Conservation (phyloP, 495 filamentous ascomycete species). For the Xylaria cubensis region DNA sequence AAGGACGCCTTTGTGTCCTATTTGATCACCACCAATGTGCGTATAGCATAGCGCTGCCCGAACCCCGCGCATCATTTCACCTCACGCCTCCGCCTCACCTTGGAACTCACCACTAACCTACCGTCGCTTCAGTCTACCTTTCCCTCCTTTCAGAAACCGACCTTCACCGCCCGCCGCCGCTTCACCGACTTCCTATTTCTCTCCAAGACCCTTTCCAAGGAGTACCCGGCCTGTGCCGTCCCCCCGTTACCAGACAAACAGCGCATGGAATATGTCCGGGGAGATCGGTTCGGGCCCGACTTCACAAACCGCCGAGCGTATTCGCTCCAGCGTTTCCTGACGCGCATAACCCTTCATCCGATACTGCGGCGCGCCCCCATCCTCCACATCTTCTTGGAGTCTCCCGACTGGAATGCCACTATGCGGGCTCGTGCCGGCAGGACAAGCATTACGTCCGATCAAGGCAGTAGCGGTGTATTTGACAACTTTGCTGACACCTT, state of each 20-base stretch:
- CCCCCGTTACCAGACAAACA: slow-evolving; percentile 97
- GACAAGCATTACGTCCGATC: slow-evolving; percentile 56
- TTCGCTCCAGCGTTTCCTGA: slow-evolving; percentile 90
- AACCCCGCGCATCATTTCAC: background rate
- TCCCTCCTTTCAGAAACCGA: slow-evolving; percentile 82
- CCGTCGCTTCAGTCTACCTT: slow-evolving; percentile 80
- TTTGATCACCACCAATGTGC: slow-evolving; percentile 85
- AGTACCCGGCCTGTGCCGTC: slow-evolving; percentile 90
- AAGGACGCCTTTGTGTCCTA: slow-evolving; percentile 98
- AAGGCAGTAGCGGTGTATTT: slow-evolving; percentile 70
- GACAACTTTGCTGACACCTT: slow-evolving; percentile 96
- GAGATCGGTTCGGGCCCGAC: slow-evolving; percentile 91
- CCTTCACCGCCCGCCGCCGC: slow-evolving; percentile 79
- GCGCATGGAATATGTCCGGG: slow-evolving; percentile 97
- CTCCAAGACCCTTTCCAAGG: slow-evolving; percentile 83
- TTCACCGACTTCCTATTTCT: slow-evolving; percentile 98
- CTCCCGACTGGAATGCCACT: slow-evolving; percentile 91
- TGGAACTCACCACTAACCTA: slow-evolving; percentile 6
- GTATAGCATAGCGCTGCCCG: slow-evolving; percentile 37
- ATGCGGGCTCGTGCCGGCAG: slow-evolving; percentile 80
- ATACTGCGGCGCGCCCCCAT: slow-evolving; percentile 82
- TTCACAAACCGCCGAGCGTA: slow-evolving; percentile 90
- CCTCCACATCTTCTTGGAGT: slow-evolving; percentile 89
- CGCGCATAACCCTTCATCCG: slow-evolving; percentile 85
- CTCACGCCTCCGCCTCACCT: background rate